Evolutionary conservation across 768 basidiomycete species (phyloP), one percentile per base, ranked within the genome.

Genomic region (Pulveroboletus sp.): DNA sequence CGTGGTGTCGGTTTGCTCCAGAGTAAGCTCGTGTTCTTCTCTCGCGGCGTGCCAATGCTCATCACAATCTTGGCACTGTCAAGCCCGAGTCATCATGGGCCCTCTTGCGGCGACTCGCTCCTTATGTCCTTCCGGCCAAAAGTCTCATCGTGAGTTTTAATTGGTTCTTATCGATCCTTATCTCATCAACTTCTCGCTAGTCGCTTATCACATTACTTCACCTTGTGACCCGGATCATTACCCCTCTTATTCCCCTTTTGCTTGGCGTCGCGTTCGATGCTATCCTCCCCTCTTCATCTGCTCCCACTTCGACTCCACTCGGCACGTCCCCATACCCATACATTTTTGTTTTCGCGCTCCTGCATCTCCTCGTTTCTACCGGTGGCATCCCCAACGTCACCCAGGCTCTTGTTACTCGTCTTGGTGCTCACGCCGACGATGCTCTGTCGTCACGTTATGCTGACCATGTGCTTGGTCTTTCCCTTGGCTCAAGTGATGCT

Each of bases 401-500:
- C 38, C 80, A 83, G 64, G 77, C 77, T 25, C 73, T 92, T 3
- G 94, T 91, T 88, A 79, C 85, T 2, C 90, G 92, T 2, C 87
- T 98, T 36, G 87, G 92, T 79, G 90, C 92, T 67, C 89, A 83
- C 64, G 90, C 88, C 0, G 90, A 94, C 62, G 72, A 85, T 59
- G 80, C 80, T 79, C 53, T 50, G 70, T 60, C 37, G 4, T 46
- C 43, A 36, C 73, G 94, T 44, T 87, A 91, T 10, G 90, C 89
- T 69, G 81, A 93, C 51, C 94, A 95, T 60, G 69, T 97, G 2
- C 75, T 97, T 10, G 88, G 90, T 52, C 80, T 97, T 5, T 90
- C 89, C 2, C 83, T 94, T 54, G 78, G 85, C 5, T 92, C 91
- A 87, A 63, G 87, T 81, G 6, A 85, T 78, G 46, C 77, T 84